Percentiles rank a stretch among this genome's conserved stretches.
phyloP scores from a whole-genome alignment of 2,329 filamentous ascomycete genomes.

The Verticillium klebahnii region DNA sequence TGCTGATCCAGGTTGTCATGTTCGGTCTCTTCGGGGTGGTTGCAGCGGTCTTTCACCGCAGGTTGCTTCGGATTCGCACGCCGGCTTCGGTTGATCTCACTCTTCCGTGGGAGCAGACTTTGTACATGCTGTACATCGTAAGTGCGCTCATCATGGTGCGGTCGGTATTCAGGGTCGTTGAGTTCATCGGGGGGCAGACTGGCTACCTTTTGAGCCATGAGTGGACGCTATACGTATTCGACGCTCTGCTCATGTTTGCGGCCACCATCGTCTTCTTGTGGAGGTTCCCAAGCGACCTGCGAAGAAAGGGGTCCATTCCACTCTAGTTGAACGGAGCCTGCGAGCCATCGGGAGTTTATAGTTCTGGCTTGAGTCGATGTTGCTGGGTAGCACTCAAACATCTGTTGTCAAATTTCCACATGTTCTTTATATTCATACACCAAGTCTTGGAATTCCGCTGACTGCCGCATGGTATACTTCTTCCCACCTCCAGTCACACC shows the following conservation, averaged over 20 bases:
- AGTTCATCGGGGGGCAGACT: slow-evolving; percentile 30
- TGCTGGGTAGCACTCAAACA: no score
- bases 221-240: slow-evolving; percentile 29
- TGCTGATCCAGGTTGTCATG: slow-evolving; percentile 52
- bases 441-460: no score
- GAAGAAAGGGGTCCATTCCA: neutral
- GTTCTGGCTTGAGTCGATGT: neutral
- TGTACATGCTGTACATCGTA: slow-evolving; percentile 47
- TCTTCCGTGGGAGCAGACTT: slow-evolving; percentile 19
- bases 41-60: slow-evolving; percentile 42
- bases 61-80: slow-evolving; percentile 17
- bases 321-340: neutral
- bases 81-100: slow-evolving; percentile 16
- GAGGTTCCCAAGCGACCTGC: neutral
- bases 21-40: slow-evolving; percentile 51
- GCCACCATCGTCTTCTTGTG: slow-evolving; percentile 14
- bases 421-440: no score
- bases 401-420: no score
- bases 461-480: no score
- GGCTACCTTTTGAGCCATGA: slow-evolving; percentile 27
- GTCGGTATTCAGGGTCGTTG: slow-evolving; percentile 34
- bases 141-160: slow-evolving; percentile 42
- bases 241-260: slow-evolving; percentile 27
- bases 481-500: no score
- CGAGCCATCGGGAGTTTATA: neutral